A percentile compares a stretch with the other conserved stretches of the same genome.
Evolutionary conservation across 768 basidiomycete genomes (phyloP).

Genomic region (Phanerodontia chrysosporium): DNA sequence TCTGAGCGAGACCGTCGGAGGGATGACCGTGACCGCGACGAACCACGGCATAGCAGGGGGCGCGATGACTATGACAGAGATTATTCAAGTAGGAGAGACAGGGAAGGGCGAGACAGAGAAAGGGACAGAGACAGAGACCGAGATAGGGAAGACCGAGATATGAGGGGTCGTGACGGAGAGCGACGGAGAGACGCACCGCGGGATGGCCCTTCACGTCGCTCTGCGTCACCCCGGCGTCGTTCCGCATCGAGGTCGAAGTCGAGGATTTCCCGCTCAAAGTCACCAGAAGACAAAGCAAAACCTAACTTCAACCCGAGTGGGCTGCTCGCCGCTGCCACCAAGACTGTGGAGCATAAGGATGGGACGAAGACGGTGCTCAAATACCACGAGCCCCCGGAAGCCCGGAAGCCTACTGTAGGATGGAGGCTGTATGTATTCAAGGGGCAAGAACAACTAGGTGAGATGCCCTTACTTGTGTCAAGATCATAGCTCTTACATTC

Average conservation of each 20-base stretch:
- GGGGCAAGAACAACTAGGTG: conserved; percentile 87
- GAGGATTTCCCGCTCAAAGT: conserved; percentile 41
- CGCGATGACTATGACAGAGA: conserved; percentile 1
- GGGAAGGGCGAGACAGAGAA: conserved; percentile 8
- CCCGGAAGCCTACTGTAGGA: conserved; percentile 80
- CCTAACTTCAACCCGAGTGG: conserved; percentile 91
- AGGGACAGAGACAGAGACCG: background rate
- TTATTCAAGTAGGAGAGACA: background rate
- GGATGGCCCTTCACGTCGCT: conserved; percentile 41
- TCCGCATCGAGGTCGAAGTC: conserved; percentile 40
- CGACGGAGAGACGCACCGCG: conserved; percentile 27
- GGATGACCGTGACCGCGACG: conserved; percentile 7
- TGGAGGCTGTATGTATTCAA: conserved; percentile 99
- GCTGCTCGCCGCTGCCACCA: conserved; percentile 92
- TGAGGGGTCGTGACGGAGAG: conserved; percentile 13
- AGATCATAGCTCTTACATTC: background rate
- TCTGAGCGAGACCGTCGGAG: conserved; percentile 2
- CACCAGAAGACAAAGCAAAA: conserved; percentile 57
- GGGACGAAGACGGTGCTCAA: conserved; percentile 85
- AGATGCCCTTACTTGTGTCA: conserved; percentile 27
- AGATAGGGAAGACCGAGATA: conserved; percentile 2
- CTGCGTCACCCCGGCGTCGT: conserved; percentile 52
- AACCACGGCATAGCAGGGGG: background rate
- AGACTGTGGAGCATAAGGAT: conserved; percentile 73
- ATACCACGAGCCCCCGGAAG: conserved; percentile 98